Evolutionary conservation across 768 basidiomycete species (phyloP), one percentile per base, ranked within the genome.

Genomic region (Hemileccinum rubropunctum): DNA sequence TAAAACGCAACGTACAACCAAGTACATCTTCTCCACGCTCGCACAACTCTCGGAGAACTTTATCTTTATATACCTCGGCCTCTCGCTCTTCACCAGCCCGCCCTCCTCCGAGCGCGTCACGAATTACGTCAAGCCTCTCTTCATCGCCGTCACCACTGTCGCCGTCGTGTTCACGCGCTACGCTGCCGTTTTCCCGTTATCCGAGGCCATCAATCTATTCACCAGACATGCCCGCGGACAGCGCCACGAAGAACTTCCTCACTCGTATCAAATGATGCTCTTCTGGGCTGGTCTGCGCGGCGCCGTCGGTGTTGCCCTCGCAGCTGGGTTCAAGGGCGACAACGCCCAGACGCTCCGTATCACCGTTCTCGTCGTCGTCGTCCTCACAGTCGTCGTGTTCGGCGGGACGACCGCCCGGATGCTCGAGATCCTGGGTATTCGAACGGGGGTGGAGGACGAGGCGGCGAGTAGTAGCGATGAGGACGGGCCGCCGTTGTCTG

Each of bases 201-300:
- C 93, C 4, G 90, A 95, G 59, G 80, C 81, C 23, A 97, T 99
- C 83, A 99, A 99, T 73, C 78, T 97, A 57, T 85, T 98, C 76
- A 88, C 85, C 59, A 76, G 75, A 26, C 89, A 95, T 52, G 85
- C 81, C 3, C 82, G 91, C 1, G 93, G 93, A 1, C 90, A 94
- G 61, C 81, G 93, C 36, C 72, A 78, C 20, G 95, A 97, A 57
- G 95, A 98, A 58, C 74, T 99, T 5, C 95, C 97, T 1, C 95
- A 98, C 68, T 94, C 93, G 11, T 98, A 99, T 63, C 95, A 98
- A 61, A 95, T 98, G 91, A 97, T 98, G 94, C 73, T 98, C 14
- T 98, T 98, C 71, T 99, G 95, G 97, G 95, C 95, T 1, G 95
- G 95, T 6, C 73, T 99, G 47, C 78, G 97, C 26, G 97, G 97